phyloP scores from a whole-genome alignment of 129 eudicot genomes.

The Flaveria linearis region DNA sequence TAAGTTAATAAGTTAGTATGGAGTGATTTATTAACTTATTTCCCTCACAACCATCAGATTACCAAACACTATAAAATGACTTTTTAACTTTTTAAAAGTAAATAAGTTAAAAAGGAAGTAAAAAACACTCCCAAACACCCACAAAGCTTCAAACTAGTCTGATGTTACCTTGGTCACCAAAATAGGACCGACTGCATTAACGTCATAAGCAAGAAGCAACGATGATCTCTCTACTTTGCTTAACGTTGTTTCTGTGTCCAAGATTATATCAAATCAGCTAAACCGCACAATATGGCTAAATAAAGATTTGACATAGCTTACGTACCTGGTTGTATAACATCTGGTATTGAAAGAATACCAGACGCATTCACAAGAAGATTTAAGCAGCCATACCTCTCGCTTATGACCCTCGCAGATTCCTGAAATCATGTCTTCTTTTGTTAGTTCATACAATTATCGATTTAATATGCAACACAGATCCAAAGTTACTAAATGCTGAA shows the following conservation, averaged over 20 bases:
- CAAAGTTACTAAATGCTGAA: background rate
- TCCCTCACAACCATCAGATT: too few relatives aligned
- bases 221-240: slow-evolving; percentile 76
- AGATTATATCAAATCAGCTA: slow-evolving; percentile 21
- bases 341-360: slow-evolving; percentile 82
- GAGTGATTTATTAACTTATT: too few relatives aligned
- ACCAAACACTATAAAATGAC: too few relatives aligned
- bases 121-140: too few relatives aligned
- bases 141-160: background rate
- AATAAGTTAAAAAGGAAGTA: too few relatives aligned
- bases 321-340: slow-evolving; percentile 84
- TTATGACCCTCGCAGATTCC: slow-evolving; percentile 68
- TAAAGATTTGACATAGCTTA: background rate
- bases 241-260: slow-evolving; percentile 87
- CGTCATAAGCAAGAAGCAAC: slow-evolving; percentile 78
- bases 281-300: background rate
- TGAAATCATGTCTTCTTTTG: slow-evolving; percentile 28
- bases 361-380: slow-evolving; percentile 91
- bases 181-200: slow-evolving; percentile 91
- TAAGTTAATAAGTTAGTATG: too few relatives aligned
- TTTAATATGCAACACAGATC: background rate
- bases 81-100: too few relatives aligned
- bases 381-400: slow-evolving; percentile 64
- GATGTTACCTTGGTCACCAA: slow-evolving; percentile 77
- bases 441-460: slow-evolving; percentile 13